These are phyloP conservation scores for Zygnema circumcarinatum DNA, from an alignment of 139 green algal species.

Conservation along the genomic window DNA sequence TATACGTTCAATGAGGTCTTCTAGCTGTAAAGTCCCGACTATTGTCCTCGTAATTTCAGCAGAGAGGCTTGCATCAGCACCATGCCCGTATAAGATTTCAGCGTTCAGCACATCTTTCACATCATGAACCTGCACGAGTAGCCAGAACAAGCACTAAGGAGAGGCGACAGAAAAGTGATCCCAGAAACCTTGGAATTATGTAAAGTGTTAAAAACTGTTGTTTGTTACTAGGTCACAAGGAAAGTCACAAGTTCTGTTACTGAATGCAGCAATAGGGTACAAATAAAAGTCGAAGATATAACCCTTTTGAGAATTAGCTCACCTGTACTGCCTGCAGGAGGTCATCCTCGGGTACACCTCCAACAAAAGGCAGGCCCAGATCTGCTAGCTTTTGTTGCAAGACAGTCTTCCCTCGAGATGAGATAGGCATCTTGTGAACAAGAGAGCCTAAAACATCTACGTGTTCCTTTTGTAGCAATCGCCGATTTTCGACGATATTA, in stretches of 20 bases:
- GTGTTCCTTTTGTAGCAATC: not conserved
- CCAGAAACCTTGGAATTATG: too few species aligned
- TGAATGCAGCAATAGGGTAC: too few species aligned
- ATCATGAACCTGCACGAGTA: slow-evolving; percentile 73
- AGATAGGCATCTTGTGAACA: slow-evolving; percentile 25
- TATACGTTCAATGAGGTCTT: slow-evolving; percentile 67
- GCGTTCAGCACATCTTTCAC: slow-evolving; percentile 67
- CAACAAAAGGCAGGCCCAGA: slow-evolving; percentile 68
- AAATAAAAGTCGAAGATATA: not conserved
- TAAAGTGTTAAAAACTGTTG: too few species aligned
- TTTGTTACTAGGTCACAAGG: too few species aligned
- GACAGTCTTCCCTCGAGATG: not conserved
- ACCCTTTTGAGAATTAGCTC: not conserved
- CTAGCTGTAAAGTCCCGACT: slow-evolving; percentile 64
- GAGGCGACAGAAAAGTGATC: not conserved
- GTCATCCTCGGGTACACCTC: slow-evolving; percentile 69
- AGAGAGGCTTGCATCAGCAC: slow-evolving; percentile 36
- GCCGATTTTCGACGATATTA: not conserved
- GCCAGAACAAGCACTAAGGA: not conserved
- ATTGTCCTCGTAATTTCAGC: slow-evolving; percentile 50
- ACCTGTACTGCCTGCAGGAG: slow-evolving; percentile 65
- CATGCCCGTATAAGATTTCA: slow-evolving; percentile 70
- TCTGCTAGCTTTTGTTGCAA: slow-evolving; percentile 33
- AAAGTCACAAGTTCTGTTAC: too few species aligned
- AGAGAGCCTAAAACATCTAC: slow-evolving; percentile 45